A percentile compares a stretch with the other conserved stretches of the same genome.
These are phyloP conservation scores for Lathyrus aphaca DNA, from an alignment of 306 rosid genomes.

Conservation along the genomic window DNA sequence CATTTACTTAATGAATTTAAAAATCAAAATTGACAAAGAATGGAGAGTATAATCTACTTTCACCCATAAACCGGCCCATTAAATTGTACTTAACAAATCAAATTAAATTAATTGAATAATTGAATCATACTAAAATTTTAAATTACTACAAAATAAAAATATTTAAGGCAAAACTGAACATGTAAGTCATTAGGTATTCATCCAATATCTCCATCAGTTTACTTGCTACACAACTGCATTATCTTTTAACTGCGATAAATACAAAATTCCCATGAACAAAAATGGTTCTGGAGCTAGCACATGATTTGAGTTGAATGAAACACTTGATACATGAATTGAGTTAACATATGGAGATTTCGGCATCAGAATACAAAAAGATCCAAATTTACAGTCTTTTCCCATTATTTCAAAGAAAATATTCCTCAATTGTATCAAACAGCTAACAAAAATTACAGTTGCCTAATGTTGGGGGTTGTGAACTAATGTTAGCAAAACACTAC, in stretches of 20 bases:
- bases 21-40: no score
- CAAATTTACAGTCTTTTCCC: not conserved
- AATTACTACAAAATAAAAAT: no score
- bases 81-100: no score
- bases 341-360: slow-evolving; percentile 5
- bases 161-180: not conserved
- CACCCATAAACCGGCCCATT: not conserved
- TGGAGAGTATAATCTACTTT: no score
- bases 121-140: no score
- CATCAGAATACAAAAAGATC: not conserved
- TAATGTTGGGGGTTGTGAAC: slow-evolving; percentile 25
- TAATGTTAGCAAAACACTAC: not conserved
- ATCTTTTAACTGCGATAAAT: not conserved
- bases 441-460: not conserved
- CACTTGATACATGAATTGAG: slow-evolving; percentile 1
- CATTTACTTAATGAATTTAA: no score
- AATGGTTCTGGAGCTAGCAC: not conserved
- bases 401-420: slow-evolving; percentile 10
- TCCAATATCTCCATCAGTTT: not conserved
- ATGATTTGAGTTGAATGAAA: slow-evolving; percentile 2
- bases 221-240: not conserved
- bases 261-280: not conserved
- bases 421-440: slow-evolving; percentile 3
- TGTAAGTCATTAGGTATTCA: not conserved
- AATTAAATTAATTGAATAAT: no score